Conservation (phyloP, 1,284 basidiomycete species). For the Irpex sp. region DNA sequence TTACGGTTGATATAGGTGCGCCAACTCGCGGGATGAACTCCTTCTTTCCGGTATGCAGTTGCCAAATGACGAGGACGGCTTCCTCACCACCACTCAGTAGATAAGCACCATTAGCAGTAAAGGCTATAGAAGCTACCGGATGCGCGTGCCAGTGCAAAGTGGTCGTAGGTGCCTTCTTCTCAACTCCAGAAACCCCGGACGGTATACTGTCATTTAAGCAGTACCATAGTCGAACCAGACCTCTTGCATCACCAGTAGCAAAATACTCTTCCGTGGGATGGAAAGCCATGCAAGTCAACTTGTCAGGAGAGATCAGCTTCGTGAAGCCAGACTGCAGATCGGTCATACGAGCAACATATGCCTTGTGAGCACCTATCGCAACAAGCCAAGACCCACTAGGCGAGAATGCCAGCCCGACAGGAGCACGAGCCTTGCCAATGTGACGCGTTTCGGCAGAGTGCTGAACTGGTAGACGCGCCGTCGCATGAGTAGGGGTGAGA, state of each 20-base stretch:
- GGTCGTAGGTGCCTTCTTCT: constrained; percentile 80
- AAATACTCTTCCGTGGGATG: constrained; percentile 93
- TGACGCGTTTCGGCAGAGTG: constrained; percentile 49
- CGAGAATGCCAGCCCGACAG: constrained; percentile 67
- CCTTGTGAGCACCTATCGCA: constrained; percentile 76
- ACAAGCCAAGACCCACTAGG: constrained; percentile 83
- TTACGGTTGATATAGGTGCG: constrained; percentile 77
- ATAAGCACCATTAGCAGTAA: constrained; percentile 90
- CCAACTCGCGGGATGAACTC: constrained; percentile 94
- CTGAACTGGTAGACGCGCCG: constrained; percentile 38
- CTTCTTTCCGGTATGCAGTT: constrained; percentile 79
- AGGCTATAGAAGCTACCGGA: constrained; percentile 85
- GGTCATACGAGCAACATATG: constrained; percentile 68
- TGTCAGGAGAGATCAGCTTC: constrained; percentile 80
- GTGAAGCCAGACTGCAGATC: constrained; percentile 68
- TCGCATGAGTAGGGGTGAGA: constrained; percentile 44
- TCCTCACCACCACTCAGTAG: constrained; percentile 96
- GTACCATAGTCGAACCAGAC: constrained; percentile 90
- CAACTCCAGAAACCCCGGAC: constrained; percentile 50
- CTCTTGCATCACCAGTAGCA: constrained; percentile 88
- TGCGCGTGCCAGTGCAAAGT: constrained; percentile 97
- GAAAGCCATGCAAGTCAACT: constrained; percentile 84
- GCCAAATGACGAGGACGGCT: constrained; percentile 95
- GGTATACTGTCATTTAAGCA: constrained; percentile 68
- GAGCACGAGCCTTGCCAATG: constrained; percentile 69